Evolutionary conservation across 257 asterid species (phyloP).

Genomic region (Oldenlandia corymbosa): DNA sequence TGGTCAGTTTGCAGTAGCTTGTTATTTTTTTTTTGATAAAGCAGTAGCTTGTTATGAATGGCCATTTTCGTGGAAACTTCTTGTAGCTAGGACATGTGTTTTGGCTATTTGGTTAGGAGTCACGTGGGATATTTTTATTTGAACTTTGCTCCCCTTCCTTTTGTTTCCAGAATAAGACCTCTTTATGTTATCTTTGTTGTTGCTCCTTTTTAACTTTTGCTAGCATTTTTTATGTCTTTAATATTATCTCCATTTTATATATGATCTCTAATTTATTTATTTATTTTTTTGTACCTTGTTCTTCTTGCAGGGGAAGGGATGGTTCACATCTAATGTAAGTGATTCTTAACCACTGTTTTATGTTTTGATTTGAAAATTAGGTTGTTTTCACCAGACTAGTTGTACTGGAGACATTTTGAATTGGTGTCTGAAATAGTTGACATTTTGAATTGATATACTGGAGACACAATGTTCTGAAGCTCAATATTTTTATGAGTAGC

Average conservation of each 20-base stretch:
- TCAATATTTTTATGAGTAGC: too few species aligned
- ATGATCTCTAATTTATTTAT: slow-evolving; percentile 21
- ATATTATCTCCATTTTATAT: background rate
- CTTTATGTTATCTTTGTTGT: background rate
- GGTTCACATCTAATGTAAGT: slow-evolving; percentile 65
- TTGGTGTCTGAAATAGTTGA: background rate
- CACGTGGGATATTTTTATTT: too few species aligned
- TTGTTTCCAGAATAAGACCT: background rate
- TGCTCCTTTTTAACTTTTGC: background rate
- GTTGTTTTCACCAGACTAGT: background rate
- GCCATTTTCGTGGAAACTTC: too few species aligned
- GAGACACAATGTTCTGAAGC: too few species aligned
- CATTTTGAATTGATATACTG: too few species aligned
- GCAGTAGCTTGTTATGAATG: too few species aligned
- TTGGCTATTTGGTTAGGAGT: too few species aligned
- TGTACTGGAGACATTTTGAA: background rate
- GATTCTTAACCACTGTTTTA: background rate
- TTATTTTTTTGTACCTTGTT: slow-evolving; percentile 10
- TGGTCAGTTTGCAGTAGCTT: too few species aligned
- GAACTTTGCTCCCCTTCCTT: too few species aligned
- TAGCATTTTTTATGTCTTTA: background rate
- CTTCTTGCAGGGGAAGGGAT: slow-evolving; percentile 58
- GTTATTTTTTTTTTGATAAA: too few species aligned
- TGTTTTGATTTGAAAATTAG: slow-evolving; percentile 12
- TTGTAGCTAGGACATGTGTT: too few species aligned